phyloP scores from a whole-genome alignment of 2,329 filamentous ascomycete species.

The Colletotrichum sp. region DNA sequence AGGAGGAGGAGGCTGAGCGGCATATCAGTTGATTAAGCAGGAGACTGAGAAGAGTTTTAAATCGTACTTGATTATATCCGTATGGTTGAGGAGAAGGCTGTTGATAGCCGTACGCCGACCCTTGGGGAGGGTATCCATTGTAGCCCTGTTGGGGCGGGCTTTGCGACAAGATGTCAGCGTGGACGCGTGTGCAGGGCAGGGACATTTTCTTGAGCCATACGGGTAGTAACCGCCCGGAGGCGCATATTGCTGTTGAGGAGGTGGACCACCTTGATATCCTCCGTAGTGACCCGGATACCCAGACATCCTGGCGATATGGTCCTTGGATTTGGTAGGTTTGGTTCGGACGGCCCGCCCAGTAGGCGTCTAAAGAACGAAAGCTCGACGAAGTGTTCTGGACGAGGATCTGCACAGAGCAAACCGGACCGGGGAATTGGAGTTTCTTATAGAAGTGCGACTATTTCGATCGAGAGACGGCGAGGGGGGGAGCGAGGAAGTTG shows the following conservation, averaged over 20 bases:
- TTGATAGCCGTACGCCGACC: slow-evolving; percentile 47
- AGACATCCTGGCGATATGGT: slow-evolving; percentile 53
- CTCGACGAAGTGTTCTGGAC: not conserved
- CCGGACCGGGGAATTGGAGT: not conserved
- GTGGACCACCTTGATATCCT: slow-evolving; percentile 41
- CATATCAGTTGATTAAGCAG: slow-evolving; percentile 22
- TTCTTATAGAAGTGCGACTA: slow-evolving; percentile 1
- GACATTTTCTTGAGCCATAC: slow-evolving; percentile 41
- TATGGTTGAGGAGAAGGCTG: slow-evolving; percentile 56
- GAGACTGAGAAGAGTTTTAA: not conserved
- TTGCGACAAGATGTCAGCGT: slow-evolving; percentile 26
- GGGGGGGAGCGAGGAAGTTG: not conserved
- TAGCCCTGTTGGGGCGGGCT: slow-evolving; percentile 50
- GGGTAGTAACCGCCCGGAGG: slow-evolving; percentile 55
- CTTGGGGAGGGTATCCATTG: slow-evolving; percentile 48
- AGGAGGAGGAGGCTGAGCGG: slow-evolving; percentile 37
- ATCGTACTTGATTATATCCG: slow-evolving; percentile 45
- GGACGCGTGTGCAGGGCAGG: slow-evolving; percentile 22
- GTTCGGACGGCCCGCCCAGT: not conserved
- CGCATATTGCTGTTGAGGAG: slow-evolving; percentile 36
- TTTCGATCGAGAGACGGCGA: not conserved
- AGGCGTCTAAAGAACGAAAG: not conserved
- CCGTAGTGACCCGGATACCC: slow-evolving; percentile 63
- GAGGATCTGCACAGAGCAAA: not conserved
- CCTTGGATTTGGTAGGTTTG: not conserved